A percentile compares a stretch with the other conserved stretches of the same genome.
Conservation (phyloP, 345 rosid genomes). For the Hirschfeldia incana region DNA sequence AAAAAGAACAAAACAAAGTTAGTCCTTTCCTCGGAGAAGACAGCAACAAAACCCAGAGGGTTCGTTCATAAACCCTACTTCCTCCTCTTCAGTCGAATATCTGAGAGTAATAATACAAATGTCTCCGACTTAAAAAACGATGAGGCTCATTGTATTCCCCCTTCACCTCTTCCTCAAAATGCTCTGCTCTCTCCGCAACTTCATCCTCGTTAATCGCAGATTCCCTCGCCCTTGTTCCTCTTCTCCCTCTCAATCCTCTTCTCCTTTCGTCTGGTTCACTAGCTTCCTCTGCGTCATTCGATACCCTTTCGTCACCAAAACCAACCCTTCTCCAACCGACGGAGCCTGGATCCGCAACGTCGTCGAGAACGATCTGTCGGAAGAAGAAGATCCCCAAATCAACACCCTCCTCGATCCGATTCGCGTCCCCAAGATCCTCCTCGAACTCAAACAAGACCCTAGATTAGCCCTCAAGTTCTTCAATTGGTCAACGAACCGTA, state of each 20-base stretch:
- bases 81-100: slow-evolving; percentile 9
- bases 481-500: slow-evolving; percentile 51
- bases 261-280: slow-evolving; percentile 51
- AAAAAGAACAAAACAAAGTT: background rate
- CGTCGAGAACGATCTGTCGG: slow-evolving; percentile 49
- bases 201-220: slow-evolving; percentile 48
- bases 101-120: background rate
- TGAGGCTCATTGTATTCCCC: slow-evolving; percentile 39
- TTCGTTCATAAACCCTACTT: slow-evolving; percentile 40
- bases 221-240: slow-evolving; percentile 47
- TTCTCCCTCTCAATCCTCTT: slow-evolving; percentile 24
- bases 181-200: slow-evolving; percentile 52
- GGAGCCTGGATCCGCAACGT: slow-evolving; percentile 45
- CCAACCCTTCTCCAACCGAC: slow-evolving; percentile 23
- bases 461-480: slow-evolving; percentile 61
- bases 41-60: slow-evolving; percentile 36
- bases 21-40: background rate
- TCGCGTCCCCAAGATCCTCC: slow-evolving; percentile 56
- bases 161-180: slow-evolving; percentile 44
- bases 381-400: slow-evolving; percentile 51
- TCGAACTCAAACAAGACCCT: slow-evolving; percentile 53
- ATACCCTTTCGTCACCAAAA: slow-evolving; percentile 44
- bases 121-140: slow-evolving; percentile 35
- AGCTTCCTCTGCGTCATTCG: slow-evolving; percentile 51
- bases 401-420: slow-evolving; percentile 40